Base-by-base conservation (phyloP, 192 early-diverging fungal genomes). In the Gonapodya prolifera region DNA sequence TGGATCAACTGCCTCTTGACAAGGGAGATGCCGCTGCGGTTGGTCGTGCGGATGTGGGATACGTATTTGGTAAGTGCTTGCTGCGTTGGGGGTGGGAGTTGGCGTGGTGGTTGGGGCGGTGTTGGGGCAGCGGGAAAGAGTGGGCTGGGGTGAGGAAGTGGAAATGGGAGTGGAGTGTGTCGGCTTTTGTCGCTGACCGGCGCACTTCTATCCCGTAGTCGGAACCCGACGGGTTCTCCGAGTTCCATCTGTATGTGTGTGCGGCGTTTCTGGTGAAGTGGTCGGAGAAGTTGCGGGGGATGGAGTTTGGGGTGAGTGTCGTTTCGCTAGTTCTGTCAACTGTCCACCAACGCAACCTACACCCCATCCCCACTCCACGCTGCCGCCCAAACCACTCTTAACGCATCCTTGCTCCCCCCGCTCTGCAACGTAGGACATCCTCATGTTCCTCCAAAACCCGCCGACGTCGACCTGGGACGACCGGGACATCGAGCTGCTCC, bases 1-100 rank as follows among this genome's bases (percentile, higher is more conserved):
- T 99, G 98, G 98, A 96, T 98, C 91, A 99, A 99, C 84, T 99
- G 98, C 83, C 80, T 99, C 34, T 82, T 99, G 78, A 96, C 98
- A 95, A 90, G 98, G 69, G 98, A 99, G 82, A 83, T 99, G 36
- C 90, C 91, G 31, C 83, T 98, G 1, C 83, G 86, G 73, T 92
- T 89, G 79, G 97, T 91, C 0, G 92, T 99, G 69, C 91, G 98
- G 32, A 98, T 99, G 94, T 99, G 98, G 98, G 98, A 99, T 80
- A 96, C 96, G 35, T 99, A 98, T 81, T 81, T 95, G 80, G 93
- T 92, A 85, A 69, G 79, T 78, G 33, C 8, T n/a, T 2, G 8
- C 34, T n/a, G n/a, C n/a, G n/a, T n/a, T n/a, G n/a, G n/a, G n/a
- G n/a, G n/a, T n/a, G n/a, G n/a, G n/a, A n/a, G n/a, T n/a, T n/a